Evolutionary conservation across 176 grass and related monocot species (phyloP), one percentile per base, ranked within the genome.

Genomic region (Oryza coarctata): DNA sequence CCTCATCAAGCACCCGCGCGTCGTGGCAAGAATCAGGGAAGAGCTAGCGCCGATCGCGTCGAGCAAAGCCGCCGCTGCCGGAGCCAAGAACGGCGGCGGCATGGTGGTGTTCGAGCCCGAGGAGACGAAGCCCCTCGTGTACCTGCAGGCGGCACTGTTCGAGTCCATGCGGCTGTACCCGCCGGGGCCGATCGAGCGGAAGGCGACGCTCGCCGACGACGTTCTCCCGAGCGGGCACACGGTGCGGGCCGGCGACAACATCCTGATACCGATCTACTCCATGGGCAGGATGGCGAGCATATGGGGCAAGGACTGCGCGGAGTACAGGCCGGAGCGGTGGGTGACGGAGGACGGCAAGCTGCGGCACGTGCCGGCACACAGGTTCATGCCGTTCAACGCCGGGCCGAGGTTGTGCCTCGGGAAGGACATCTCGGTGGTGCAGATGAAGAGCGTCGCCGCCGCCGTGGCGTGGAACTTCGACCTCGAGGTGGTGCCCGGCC

Each of bases 281-380:
- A 91, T 87, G 70, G 85, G 50, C n/a, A 76, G 85, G 36, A 31
- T 57, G 75, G 85, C 84, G 70, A 29, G 36, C 30, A 11, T 84
- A 27, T 91, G 85, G 89, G 89, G 81, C 1, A 12, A 87, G 34
- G 80, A 91, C 44, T 84, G 85, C 80, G 3, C 11, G 38, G 80
- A 84, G 38, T 87, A 76, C 38, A 87, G 55, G 66, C 84, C 84
- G 17, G 89, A 87, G 80, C 63, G 89, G 29, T 91, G 84, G 85
- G 65, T 91, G 22, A 77, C 75, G 3, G 75, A 87, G 43, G 80
- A 80, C 7, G 80, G 80, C 12, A 71, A 52, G 60, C n/a, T 87
- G 63, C 40, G 35, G 25, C 23, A 84, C 22, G 61, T 82, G 50
- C 89, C 85, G 0, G 80, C 89, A 7, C 76, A 84, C 73, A 80